Conservation (phyloP, 23 red algal species). For the Gracilaria caudata region DNA sequence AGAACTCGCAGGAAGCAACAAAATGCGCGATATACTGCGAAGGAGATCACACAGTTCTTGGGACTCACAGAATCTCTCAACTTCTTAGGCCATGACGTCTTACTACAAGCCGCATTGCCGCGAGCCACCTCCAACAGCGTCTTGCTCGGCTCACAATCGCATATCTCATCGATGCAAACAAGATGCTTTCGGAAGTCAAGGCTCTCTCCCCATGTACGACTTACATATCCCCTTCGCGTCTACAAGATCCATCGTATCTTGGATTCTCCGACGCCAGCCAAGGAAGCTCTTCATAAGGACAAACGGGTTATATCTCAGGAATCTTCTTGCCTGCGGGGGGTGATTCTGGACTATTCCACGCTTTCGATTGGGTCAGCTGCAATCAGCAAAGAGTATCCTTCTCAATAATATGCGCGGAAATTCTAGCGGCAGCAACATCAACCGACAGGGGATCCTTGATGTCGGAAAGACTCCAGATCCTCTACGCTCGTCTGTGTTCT, state of each 20-base stretch:
- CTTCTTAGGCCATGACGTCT: no score
- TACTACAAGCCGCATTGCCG: no score
- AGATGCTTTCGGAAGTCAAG: no score
- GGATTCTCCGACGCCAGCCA: slow-evolving; percentile 26
- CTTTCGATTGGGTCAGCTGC: not conserved
- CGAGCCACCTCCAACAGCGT: no score
- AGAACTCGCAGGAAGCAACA: not conserved
- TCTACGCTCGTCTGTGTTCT: no score
- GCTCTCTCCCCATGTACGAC: not conserved
- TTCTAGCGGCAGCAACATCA: slow-evolving; percentile 5
- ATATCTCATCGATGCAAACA: no score
- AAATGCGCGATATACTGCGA: not conserved
- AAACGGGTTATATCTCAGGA: slow-evolving; percentile 38
- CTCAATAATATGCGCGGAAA: not conserved
- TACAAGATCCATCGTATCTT: not conserved
- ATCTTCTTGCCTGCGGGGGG: slow-evolving; percentile 1
- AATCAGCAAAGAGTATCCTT: not conserved
- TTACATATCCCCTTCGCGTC: slow-evolving; percentile 24
- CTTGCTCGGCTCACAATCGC: no score
- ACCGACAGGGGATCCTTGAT: slow-evolving; percentile 17
- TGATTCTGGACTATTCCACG: not conserved
- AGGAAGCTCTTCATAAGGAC: slow-evolving; percentile 8
- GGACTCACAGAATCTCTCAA: no score
- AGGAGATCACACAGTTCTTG: no score
- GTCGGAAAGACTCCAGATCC: no score